Conservation (phyloP, 495 filamentous ascomycete species). For the Penicillium atrosanguineum region DNA sequence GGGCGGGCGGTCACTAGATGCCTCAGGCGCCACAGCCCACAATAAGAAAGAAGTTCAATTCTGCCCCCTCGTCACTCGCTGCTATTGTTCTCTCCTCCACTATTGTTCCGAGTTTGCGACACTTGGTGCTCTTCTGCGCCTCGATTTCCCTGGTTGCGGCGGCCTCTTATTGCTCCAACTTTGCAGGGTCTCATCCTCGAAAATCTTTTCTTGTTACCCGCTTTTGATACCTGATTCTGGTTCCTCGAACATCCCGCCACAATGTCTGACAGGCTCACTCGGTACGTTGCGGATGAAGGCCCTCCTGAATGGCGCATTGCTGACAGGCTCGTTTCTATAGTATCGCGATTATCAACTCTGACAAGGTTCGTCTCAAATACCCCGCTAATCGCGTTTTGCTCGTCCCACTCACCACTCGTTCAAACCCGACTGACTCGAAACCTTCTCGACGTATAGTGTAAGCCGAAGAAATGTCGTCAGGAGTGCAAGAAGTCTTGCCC, state of each 20-base stretch:
- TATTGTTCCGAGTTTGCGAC: constrained; percentile 20
- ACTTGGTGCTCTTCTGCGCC: constrained; percentile 23
- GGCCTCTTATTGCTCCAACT: constrained; percentile 16
- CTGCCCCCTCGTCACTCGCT: constrained; percentile 16
- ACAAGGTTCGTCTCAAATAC: constrained; percentile 70
- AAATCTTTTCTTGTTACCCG: constrained; percentile 16
- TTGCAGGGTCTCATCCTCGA: constrained; percentile 1
- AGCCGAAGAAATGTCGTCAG: constrained; percentile 98
- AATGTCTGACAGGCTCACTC: constrained; percentile 86
- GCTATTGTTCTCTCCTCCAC: constrained; percentile 18
- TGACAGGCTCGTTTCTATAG: constrained; percentile 45
- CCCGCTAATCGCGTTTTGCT: constrained; percentile 29
- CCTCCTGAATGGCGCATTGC: background rate
- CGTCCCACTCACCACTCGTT: constrained; percentile 12
- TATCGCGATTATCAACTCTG: constrained; percentile 94
- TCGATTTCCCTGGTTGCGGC: constrained; percentile 9
- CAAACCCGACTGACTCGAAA: constrained; percentile 33
- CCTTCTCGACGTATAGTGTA: constrained; percentile 62
- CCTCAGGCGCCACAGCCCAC: constrained; percentile 33
- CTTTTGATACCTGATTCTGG: constrained; percentile 16
- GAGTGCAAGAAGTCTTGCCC: constrained; percentile 99
- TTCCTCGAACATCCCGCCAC: constrained; percentile 28
- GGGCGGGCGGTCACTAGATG: constrained; percentile 19
- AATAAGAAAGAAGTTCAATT: constrained; percentile 27
- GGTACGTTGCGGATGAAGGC: constrained; percentile 46